A percentile compares a stretch with the other conserved stretches of the same genome.
These are phyloP conservation scores for Phanerodontia chrysosporium DNA, from an alignment of 768 basidiomycete species.

Conservation along the genomic window DNA sequence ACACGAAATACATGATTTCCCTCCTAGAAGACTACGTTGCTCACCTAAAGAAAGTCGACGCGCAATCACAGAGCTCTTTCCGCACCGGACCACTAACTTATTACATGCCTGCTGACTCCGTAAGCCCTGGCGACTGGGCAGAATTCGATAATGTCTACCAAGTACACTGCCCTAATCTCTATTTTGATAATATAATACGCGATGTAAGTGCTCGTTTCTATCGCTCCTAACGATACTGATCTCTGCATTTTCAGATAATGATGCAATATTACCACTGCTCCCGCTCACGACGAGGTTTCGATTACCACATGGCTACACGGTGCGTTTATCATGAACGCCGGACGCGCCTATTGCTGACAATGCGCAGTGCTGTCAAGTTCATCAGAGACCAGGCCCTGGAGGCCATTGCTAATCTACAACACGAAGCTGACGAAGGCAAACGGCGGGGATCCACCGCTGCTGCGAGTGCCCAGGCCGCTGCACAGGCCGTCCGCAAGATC, in stretches of 20 bases:
- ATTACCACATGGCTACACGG: conserved; percentile 88
- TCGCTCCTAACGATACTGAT: not conserved
- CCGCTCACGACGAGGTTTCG: conserved; percentile 67
- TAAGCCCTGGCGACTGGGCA: conserved; percentile 67
- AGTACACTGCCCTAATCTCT: conserved; percentile 80
- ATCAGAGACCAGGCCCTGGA: conserved; percentile 78
- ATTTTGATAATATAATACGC: conserved; percentile 70
- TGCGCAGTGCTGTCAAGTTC: conserved; percentile 71
- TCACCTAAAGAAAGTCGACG: conserved; percentile 46
- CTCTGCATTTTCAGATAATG: conserved; percentile 52
- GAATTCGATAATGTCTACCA: conserved; percentile 91
- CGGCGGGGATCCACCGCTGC: conserved; percentile 14
- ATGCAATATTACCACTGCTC: conserved; percentile 87
- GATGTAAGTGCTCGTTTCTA: conserved; percentile 57
- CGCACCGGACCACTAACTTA: conserved; percentile 43
- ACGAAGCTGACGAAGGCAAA: conserved; percentile 25
- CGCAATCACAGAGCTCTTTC: conserved; percentile 26
- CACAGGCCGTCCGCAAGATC: conserved; percentile 61
- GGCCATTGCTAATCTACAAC: conserved; percentile 27
- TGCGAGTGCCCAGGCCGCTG: conserved; percentile 61
- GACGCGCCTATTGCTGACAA: not conserved
- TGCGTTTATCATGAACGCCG: conserved; percentile 31
- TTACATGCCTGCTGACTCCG: conserved; percentile 62
- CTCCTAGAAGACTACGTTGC: conserved; percentile 60
- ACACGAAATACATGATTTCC: conserved; percentile 47